phyloP scores from a whole-genome alignment of 495 filamentous ascomycete genomes.

The Annulohypoxylon bovei region DNA sequence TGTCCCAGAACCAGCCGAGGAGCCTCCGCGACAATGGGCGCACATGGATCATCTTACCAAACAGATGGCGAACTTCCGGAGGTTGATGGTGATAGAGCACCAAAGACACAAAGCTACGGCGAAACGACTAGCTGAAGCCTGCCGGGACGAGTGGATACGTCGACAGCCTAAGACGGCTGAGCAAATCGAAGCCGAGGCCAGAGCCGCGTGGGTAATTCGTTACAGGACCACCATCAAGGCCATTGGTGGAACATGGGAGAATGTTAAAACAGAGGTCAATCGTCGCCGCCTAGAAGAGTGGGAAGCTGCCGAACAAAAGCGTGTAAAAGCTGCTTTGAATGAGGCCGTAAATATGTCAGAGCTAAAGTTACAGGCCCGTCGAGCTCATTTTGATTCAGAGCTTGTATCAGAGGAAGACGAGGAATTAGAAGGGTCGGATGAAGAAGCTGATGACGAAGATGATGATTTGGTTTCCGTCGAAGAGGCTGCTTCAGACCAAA shows the following conservation, averaged over 20 bases:
- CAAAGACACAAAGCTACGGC: conserved; percentile 74
- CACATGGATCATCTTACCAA: conserved; percentile 86
- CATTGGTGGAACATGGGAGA: conserved; percentile 79
- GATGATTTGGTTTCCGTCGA: conserved; percentile 68
- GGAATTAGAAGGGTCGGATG: conserved; percentile 55
- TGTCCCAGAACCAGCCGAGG: conserved; percentile 77
- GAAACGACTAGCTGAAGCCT: conserved; percentile 70
- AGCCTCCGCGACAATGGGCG: conserved; percentile 79
- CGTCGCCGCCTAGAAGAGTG: conserved; percentile 74
- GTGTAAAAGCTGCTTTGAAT: conserved; percentile 83
- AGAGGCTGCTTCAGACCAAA: conserved; percentile 50
- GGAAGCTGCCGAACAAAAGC: conserved; percentile 85
- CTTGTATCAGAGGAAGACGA: conserved; percentile 66
- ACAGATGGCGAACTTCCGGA: conserved; percentile 82
- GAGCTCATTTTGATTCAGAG: conserved; percentile 56
- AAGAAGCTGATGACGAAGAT: conserved; percentile 61
- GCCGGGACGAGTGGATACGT: conserved; percentile 68
- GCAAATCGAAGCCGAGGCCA: conserved; percentile 69
- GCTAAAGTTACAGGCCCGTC: conserved; percentile 63
- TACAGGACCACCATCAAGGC: conserved; percentile 78
- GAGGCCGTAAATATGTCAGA: conserved; percentile 80
- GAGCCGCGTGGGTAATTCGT: conserved; percentile 56
- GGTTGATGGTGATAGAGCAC: conserved; percentile 78
- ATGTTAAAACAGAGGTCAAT: conserved; percentile 79
- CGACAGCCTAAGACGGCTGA: conserved; percentile 76